A percentile compares a stretch with the other conserved stretches of the same genome.
phyloP scores from a whole-genome alignment of 208 protist genomes.

The Wallacemonas sp. region DNA sequence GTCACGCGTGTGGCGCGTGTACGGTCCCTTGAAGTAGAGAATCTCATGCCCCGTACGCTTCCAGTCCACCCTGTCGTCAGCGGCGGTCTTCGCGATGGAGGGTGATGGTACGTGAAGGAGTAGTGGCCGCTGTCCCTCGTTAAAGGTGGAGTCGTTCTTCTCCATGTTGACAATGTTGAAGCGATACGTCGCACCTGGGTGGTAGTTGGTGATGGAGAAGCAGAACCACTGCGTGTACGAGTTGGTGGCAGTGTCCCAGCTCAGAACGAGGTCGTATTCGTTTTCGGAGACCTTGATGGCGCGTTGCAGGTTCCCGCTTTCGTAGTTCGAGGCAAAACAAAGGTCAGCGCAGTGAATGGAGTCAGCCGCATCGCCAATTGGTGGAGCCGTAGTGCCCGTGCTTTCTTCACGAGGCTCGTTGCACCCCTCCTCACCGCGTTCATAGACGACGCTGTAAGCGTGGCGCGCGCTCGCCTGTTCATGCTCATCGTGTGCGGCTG shows the following conservation, averaged over 20 bases:
- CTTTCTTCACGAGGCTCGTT: too few species aligned
- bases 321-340: constrained; percentile 92
- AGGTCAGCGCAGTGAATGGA: constrained; percentile 23
- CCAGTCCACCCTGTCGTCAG: constrained; percentile 27
- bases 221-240: constrained; percentile 98
- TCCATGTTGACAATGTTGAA: constrained; percentile 98
- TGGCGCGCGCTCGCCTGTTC: constrained; percentile 16
- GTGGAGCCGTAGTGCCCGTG: too few species aligned
- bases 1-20: constrained; percentile 46
- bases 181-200: constrained; percentile 72
- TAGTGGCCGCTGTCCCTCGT: constrained; percentile 93
- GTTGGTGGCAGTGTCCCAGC: constrained; percentile 93
- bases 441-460: constrained; percentile 23
- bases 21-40: constrained; percentile 83
- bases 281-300: constrained; percentile 77
- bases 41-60: constrained; percentile 63
- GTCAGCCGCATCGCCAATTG: neutral
- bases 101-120: constrained; percentile 70
- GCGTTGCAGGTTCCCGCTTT: constrained; percentile 94
- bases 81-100: neutral
- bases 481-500: constrained; percentile 30
- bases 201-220: constrained; percentile 82
- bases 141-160: constrained; percentile 94
- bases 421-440: constrained; percentile 14
- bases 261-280: constrained; percentile 95